Percentiles rank a stretch among this genome's conserved stretches.
Conservation (phyloP, 768 basidiomycete species). For the Filobasidium wieringae region DNA sequence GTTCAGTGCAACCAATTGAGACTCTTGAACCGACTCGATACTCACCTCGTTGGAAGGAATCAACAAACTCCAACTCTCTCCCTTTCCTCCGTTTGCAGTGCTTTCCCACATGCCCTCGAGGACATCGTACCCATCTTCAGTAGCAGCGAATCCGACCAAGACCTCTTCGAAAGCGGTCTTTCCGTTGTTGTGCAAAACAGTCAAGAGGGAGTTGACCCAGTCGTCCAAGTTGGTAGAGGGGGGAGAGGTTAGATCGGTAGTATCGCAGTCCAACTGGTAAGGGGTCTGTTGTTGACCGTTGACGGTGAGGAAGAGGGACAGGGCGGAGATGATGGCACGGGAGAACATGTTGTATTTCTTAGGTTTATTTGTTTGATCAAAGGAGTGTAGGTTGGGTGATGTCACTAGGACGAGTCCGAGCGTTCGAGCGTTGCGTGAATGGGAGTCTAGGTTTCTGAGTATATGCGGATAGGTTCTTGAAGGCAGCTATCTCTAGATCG, state of each 20-base stretch:
- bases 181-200: constrained; percentile 6
- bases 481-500: too few species aligned
- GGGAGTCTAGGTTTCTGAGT: neutral
- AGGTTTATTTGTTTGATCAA: too few species aligned
- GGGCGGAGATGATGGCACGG: constrained; percentile 2
- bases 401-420: constrained; percentile 10
- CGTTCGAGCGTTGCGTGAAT: constrained; percentile 10
- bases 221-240: constrained; percentile 6
- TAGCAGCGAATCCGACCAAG: constrained; percentile 6
- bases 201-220: constrained; percentile 13
- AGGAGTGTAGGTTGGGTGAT: too few species aligned
- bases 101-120: constrained; percentile 1
- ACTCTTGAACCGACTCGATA: too few species aligned
- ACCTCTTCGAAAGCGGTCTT: constrained; percentile 10
- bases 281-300: constrained; percentile 4
- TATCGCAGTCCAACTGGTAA: neutral
- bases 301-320: neutral
- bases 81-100: neutral
- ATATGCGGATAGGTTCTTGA: too few species aligned
- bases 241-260: neutral
- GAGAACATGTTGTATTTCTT: too few species aligned
- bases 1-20: too few species aligned
- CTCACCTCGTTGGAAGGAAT: constrained; percentile 8
- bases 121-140: constrained; percentile 14
- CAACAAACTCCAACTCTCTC: constrained; percentile 7